Evolutionary conservation across 805 yeast genomes (phyloP).

Genomic region (Dipodascopsis uninucleata): DNA sequence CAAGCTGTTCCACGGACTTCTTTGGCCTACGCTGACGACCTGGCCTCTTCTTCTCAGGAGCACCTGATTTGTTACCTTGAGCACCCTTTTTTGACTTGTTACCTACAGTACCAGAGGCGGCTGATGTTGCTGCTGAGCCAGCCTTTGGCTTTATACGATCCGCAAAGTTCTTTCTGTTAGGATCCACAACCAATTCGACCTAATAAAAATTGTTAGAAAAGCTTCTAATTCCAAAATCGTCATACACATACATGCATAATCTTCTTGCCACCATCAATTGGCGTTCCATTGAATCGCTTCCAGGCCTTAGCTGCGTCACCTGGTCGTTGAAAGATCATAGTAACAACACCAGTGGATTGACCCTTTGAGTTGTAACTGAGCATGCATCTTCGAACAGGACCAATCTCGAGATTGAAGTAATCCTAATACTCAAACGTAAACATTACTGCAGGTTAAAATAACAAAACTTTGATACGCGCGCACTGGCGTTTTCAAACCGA

Average conservation of each 20-base stretch:
- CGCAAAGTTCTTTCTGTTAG: conserved; percentile 42
- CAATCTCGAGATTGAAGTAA: conserved; percentile 82
- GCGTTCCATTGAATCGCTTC: conserved; percentile 83
- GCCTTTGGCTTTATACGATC: conserved; percentile 25
- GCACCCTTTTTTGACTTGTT: conserved; percentile 13
- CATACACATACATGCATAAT: conserved; percentile 52
- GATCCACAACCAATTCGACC: conserved; percentile 80
- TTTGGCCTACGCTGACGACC: conserved; percentile 42
- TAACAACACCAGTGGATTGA: conserved; percentile 86
- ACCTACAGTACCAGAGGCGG: conserved; percentile 5
- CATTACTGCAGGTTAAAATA: no score
- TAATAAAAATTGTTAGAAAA: conserved; percentile 9
- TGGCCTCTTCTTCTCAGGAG: conserved; percentile 22
- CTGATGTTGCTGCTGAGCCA: background rate
- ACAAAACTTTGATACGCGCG: no score
- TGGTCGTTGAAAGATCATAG: conserved; percentile 66
- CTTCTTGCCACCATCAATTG: conserved; percentile 81
- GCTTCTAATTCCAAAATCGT: conserved; percentile 10
- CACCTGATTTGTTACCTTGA: conserved; percentile 22
- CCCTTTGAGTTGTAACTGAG: conserved; percentile 84
- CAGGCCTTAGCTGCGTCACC: conserved; percentile 76
- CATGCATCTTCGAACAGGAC: conserved; percentile 69
- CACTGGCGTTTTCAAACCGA: no score
- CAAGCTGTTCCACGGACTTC: conserved; percentile 88
- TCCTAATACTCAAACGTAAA: conserved; percentile 51